Evolutionary conservation across 2,329 filamentous ascomycete species (phyloP).

Genomic region (Microdochium paspali): DNA sequence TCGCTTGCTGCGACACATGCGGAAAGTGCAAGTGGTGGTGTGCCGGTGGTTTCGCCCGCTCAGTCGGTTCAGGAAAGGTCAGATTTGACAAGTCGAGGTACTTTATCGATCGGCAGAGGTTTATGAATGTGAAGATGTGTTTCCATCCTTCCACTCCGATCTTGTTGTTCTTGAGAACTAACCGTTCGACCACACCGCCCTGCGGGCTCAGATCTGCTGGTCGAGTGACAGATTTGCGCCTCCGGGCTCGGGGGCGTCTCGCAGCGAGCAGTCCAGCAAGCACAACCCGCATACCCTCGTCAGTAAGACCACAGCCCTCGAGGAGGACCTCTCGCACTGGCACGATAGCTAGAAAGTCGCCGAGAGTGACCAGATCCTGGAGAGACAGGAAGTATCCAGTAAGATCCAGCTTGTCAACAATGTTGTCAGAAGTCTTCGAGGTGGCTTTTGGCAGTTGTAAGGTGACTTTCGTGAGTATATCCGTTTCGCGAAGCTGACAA

Average conservation of each 20-base stretch:
- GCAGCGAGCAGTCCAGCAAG: constrained; percentile 78
- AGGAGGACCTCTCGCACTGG: constrained; percentile 79
- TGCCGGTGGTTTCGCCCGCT: constrained; percentile 12
- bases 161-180: constrained; percentile 88
- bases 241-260: constrained; percentile 53
- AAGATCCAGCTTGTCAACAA: constrained; percentile 74
- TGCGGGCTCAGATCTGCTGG: constrained; percentile 32
- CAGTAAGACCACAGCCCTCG: constrained; percentile 78
- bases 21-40: constrained; percentile 12
- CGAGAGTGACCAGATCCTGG: constrained; percentile 75
- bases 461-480: constrained; percentile 83
- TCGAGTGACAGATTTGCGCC: constrained; percentile 30
- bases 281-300: constrained; percentile 79
- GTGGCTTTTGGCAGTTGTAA: constrained; percentile 70
- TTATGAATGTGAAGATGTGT: constrained; percentile 79
- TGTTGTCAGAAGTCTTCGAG: constrained; percentile 59
- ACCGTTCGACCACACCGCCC: constrained; percentile 72
- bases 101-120: constrained; percentile 81
- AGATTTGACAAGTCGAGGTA: constrained; percentile 81
- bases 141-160: constrained; percentile 85
- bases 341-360: constrained; percentile 89
- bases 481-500: constrained; percentile 87
- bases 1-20: constrained; percentile 19
- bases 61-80: constrained; percentile 49
- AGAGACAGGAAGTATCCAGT: constrained; percentile 77